A percentile compares a stretch with the other conserved stretches of the same genome.
Evolutionary conservation across 441 rosid genomes (phyloP).

Genomic region (Hura crepitans): DNA sequence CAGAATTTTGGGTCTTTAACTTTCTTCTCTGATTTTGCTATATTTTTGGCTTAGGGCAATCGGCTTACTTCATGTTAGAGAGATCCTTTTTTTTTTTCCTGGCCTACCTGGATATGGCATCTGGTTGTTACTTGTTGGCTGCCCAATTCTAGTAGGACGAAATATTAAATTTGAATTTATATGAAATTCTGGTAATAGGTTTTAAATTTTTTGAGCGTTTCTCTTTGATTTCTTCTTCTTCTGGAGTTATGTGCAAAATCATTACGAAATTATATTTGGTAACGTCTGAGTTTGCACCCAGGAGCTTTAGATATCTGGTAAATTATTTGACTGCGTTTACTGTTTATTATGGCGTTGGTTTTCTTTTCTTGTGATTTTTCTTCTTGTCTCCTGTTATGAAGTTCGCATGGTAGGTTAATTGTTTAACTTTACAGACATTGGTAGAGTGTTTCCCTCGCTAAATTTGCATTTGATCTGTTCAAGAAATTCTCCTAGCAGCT

Average conservation of each 20-base stretch:
- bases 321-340: background rate
- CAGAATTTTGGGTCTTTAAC: conserved; percentile 10
- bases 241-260: background rate
- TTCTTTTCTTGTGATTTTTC: background rate
- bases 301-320: background rate
- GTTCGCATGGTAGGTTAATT: background rate
- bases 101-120: conserved; percentile 19
- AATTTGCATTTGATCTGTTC: conserved; percentile 5
- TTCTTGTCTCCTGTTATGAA: background rate
- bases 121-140: conserved; percentile 16
- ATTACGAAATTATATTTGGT: background rate
- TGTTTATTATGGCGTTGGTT: background rate
- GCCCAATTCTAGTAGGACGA: conserved; percentile 11
- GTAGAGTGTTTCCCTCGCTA: background rate
- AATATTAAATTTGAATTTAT: background rate
- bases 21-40: conserved; percentile 1
- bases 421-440: background rate
- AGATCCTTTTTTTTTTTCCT: background rate
- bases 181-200: background rate
- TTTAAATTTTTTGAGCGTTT: conserved; percentile 1
- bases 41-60: conserved; percentile 3
- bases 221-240: conserved; percentile 11
- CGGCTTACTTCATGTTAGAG: background rate
- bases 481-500: background rate
- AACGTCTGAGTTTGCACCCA: background rate